Evolutionary conservation across 768 basidiomycete species (phyloP).

Genomic region (Boletus bicolor): DNA sequence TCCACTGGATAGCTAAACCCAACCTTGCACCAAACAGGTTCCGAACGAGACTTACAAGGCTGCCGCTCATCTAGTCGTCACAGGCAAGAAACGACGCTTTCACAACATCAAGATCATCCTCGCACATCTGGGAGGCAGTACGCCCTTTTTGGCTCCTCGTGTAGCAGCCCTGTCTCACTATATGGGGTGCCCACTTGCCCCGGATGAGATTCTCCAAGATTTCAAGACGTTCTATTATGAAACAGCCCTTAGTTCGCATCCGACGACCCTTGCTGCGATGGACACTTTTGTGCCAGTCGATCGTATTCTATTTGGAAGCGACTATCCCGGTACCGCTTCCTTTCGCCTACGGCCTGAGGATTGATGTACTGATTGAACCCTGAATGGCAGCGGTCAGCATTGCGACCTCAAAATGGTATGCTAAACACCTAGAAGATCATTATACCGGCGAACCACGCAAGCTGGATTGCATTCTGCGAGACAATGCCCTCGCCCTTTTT

Average conservation of each 20-base stretch:
- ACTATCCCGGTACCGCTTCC: conserved; percentile 61
- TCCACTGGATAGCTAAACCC: not conserved
- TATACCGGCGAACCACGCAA: conserved; percentile 39
- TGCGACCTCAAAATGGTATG: conserved; percentile 60
- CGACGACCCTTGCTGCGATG: conserved; percentile 48
- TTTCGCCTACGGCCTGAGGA: not conserved
- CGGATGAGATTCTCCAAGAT: conserved; percentile 64
- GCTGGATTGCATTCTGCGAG: conserved; percentile 43
- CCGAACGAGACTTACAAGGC: conserved; percentile 84
- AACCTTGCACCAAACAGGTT: conserved; percentile 42
- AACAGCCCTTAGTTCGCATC: conserved; percentile 61
- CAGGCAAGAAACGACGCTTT: conserved; percentile 64
- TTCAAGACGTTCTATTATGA: conserved; percentile 75
- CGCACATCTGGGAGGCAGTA: conserved; percentile 72
- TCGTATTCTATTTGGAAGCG: conserved; percentile 67
- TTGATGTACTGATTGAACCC: not conserved
- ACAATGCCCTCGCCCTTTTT: conserved; percentile 55
- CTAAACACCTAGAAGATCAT: conserved; percentile 47
- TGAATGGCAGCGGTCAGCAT: conserved; percentile 50
- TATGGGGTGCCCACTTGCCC: conserved; percentile 65
- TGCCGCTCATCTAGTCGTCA: conserved; percentile 72
- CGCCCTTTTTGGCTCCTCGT: conserved; percentile 61
- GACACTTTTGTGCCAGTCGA: conserved; percentile 48
- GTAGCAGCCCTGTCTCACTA: conserved; percentile 64
- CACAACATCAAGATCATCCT: conserved; percentile 61